A percentile compares a stretch with the other conserved stretches of the same genome.
phyloP scores from a whole-genome alignment of 805 yeast genomes.

The Blastobotrys americana region DNA sequence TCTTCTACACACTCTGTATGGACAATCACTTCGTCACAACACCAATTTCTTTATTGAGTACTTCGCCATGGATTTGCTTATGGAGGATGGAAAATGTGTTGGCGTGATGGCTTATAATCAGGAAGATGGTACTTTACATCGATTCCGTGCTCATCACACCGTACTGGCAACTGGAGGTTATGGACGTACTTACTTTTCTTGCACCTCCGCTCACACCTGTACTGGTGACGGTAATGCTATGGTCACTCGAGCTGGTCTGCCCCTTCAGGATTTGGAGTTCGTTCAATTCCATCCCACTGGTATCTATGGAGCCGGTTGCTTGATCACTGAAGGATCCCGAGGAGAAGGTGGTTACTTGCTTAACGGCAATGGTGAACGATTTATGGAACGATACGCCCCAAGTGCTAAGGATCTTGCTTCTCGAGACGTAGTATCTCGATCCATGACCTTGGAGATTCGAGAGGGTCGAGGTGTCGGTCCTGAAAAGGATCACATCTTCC shows the following conservation, averaged over 20 bases:
- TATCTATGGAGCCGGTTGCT: constrained; percentile 97
- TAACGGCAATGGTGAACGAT: constrained; percentile 97
- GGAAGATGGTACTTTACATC: constrained; percentile 97
- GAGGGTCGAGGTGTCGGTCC: constrained; percentile 99
- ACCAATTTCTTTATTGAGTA: constrained; percentile 97
- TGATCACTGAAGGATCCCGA: constrained; percentile 98
- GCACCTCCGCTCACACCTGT: constrained; percentile 99
- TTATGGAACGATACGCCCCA: constrained; percentile 99
- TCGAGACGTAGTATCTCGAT: constrained; percentile 96
- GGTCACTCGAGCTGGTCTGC: constrained; percentile 98
- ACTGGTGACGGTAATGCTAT: constrained; percentile 99
- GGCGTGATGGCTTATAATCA: constrained; percentile 97
- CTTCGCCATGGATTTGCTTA: constrained; percentile 89
- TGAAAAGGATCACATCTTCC: constrained; percentile 86
- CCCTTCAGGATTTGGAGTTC: constrained; percentile 94
- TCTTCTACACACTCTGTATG: constrained; percentile 87
- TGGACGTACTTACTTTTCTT: constrained; percentile 97
- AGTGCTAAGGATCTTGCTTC: constrained; percentile 97
- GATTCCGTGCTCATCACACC: constrained; percentile 95
- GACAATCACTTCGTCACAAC: constrained; percentile 93
- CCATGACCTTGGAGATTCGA: constrained; percentile 96
- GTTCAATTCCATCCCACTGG: constrained; percentile 99
- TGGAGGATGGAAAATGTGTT: constrained; percentile 92
- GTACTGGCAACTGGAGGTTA: constrained; percentile 98
- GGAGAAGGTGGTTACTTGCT: constrained; percentile 99